These are phyloP conservation scores for Decorospora gaudefroyi DNA, from an alignment of 2,329 filamentous ascomycete species.

Conservation along the genomic window DNA sequence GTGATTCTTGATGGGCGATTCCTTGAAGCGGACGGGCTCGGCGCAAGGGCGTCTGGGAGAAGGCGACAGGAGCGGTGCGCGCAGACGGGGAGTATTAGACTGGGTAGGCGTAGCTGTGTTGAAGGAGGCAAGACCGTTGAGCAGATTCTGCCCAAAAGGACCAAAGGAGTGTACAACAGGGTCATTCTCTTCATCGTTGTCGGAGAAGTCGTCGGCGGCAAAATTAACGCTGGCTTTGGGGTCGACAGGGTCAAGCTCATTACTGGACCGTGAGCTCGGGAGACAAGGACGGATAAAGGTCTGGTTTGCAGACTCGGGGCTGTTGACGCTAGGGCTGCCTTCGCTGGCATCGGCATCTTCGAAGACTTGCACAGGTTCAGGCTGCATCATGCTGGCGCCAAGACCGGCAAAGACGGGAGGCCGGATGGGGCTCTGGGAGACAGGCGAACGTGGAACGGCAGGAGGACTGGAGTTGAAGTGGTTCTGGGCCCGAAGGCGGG, in stretches of 20 bases:
- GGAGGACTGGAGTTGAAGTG: conserved; percentile 63
- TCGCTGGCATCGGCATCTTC: conserved; percentile 46
- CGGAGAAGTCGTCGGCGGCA: conserved; percentile 66
- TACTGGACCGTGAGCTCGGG: conserved; percentile 29
- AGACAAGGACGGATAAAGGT: conserved; percentile 40
- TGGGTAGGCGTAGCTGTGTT: conserved; percentile 63
- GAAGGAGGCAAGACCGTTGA: conserved; percentile 81
- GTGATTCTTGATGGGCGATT: conserved; percentile 72
- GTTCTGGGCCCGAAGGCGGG: conserved; percentile 45
- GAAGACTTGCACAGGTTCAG: conserved; percentile 43
- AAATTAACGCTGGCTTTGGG: conserved; percentile 38
- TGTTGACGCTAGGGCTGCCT: conserved; percentile 26
- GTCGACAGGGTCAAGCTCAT: conserved; percentile 20
- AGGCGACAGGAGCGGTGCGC: conserved; percentile 33
- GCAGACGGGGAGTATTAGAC: conserved; percentile 38
- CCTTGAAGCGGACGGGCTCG: conserved; percentile 40
- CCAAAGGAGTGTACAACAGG: conserved; percentile 91
- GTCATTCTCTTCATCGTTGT: conserved; percentile 88
- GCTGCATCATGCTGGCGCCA: conserved; percentile 35
- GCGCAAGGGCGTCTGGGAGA: conserved; percentile 38
- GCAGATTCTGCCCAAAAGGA: conserved; percentile 82
- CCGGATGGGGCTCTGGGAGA: conserved; percentile 69
- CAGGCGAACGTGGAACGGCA: conserved; percentile 72
- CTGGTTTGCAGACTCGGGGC: conserved; percentile 32
- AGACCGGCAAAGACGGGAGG: conserved; percentile 51